Evolutionary conservation across 2,329 filamentous ascomycete genomes (phyloP).

Genomic region (Aureobasidium subglaciale): DNA sequence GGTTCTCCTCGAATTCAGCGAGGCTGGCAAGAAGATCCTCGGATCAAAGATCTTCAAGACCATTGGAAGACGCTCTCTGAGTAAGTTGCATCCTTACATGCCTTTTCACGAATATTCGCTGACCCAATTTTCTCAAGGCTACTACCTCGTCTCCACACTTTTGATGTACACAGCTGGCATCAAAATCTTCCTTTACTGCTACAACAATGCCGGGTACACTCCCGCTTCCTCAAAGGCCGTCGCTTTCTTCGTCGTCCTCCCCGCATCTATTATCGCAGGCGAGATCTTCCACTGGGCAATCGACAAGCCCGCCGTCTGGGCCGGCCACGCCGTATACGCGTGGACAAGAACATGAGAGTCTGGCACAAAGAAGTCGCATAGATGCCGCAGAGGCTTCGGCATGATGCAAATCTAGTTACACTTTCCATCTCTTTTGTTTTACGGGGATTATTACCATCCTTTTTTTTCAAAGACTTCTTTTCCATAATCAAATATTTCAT

Average conservation of each 20-base stretch:
- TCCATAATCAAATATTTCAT: too few species aligned
- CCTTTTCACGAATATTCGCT: neutral
- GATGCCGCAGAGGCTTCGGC: too few species aligned
- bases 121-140: constrained; percentile 18
- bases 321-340: constrained; percentile 14
- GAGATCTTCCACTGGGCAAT: constrained; percentile 23
- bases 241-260: constrained; percentile 21
- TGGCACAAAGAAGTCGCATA: too few species aligned
- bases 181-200: constrained; percentile 24
- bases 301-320: constrained; percentile 23
- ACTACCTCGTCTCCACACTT: constrained; percentile 24
- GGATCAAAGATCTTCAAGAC: constrained; percentile 29
- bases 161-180: constrained; percentile 26
- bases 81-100: constrained; percentile 32
- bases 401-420: too few species aligned
- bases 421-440: neutral
- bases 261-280: constrained; percentile 18
- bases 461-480: too few species aligned
- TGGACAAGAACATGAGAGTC: neutral
- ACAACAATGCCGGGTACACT: constrained; percentile 13
- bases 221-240: constrained; percentile 22
- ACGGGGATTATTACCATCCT: too few species aligned
- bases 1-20: constrained; percentile 35
- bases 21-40: constrained; percentile 31
- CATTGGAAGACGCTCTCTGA: constrained; percentile 37